Base-by-base conservation (phyloP, 805 yeast genomes). In the Candida nitratophila region DNA sequence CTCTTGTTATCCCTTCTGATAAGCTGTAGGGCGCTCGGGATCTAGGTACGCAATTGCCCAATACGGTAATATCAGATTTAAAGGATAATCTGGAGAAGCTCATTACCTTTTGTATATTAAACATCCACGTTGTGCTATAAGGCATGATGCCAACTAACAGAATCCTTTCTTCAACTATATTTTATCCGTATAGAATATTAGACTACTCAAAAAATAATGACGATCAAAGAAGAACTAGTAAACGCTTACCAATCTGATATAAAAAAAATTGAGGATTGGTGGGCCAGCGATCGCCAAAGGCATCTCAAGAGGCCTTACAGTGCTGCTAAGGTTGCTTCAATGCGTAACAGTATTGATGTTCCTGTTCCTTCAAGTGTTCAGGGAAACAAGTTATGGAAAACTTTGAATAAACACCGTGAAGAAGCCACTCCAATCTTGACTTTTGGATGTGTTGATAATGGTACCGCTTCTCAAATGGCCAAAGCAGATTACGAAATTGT, bases 401-500 rank as follows among this genome's bases (percentile, higher is more conserved):
- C 74, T 34, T 50, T 80, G 17, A 57, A 69, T 15, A 59, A 61
- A 37, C 64, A 75, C 17, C 68, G 69, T 41, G 50, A 58, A 15
- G 64, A 69, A 26, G 60, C 63, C 15, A 54, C 57, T 30, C 83
- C 86, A 0, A 70, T 76, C 24, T 76, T 74, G 52, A 78, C 83
- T 0, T 56, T 79, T 42, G 86, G 86, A 1, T 72, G 77, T 2
- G 73, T 76, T 31, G 86, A 80, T 49, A 84, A 86, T 3, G 75
- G 76, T 8, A 82, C 79, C 47, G 73, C 79, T 71, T 58, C 82
- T 5, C 84, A 80, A 53, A 64, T 73, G 47, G 74, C 78, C 2
- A 63, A 63, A 43, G 57, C 59, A 20, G 71, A 74, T 47, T 77
- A 77, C 52, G 77, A 74, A 53, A 75, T 68, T 19, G 67, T 71